Evolutionary conservation across 345 rosid genomes (phyloP), one percentile per base, ranked within the genome.

Genomic region (Gossypium ekmanianum): DNA sequence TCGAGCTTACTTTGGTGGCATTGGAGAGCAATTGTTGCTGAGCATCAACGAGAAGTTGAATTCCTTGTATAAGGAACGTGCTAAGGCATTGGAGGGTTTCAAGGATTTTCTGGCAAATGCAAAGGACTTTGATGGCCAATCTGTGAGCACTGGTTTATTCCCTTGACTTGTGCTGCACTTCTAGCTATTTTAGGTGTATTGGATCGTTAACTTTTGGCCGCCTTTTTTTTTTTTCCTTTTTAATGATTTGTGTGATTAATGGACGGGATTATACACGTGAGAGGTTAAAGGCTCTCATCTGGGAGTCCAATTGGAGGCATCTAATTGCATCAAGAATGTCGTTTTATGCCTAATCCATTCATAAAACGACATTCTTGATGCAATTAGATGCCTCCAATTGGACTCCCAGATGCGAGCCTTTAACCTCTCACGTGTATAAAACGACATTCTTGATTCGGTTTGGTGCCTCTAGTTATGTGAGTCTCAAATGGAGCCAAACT

Each of bases 81-180:
- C 20, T 1, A 9, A 43, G 41, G 48, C 43, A 50, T 14, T 9
- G 4, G 44, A 68, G 10, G 24, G 41, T 26, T 22, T 43, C 9
- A 3, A 43, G 34, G 65, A 54, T 9, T 72, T 54, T 22, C 1
- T 72, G 52, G 55, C 63, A 0, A 24, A 41, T 43, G 65, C 66
- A 55, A 12, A 43, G 9, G 75, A 57, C 22, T 57, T 72, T 2
- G 0, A 11, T 20, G 65, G 75, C 14, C 61, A 72, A 26, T 14
- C 51, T 2, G 55, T 72, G 39, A 13, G 66, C 64, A 13, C n/a
- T 11, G 75, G 63, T 72, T 44, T 72, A 56, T 72, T 68, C 3
- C 72, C 57, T 13, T 22, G 27, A 57, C 16, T 22, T 3, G 3
- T 10, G 22, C 51, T 65, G 14, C 50, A 11, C 18, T 41, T 43